A percentile compares a stretch with the other conserved stretches of the same genome.
Conservation (phyloP, 768 basidiomycete genomes). For the Kwoniella heveanensis region DNA sequence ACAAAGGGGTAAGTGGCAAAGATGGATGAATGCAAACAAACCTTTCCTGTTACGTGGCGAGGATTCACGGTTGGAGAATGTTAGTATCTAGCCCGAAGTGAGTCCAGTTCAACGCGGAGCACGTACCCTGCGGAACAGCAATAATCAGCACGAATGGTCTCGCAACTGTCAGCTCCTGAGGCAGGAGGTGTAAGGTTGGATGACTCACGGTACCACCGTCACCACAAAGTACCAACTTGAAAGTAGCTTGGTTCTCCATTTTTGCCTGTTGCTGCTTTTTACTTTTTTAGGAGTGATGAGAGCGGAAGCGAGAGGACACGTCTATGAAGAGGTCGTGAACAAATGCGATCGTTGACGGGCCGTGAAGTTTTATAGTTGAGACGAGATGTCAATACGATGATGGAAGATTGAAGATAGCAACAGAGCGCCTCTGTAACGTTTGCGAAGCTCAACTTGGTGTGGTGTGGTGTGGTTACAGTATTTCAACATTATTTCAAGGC, state of each 20-base stretch:
- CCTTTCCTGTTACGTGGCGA: conserved; percentile 18
- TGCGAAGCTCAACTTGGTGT: background rate
- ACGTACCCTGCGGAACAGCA: conserved; percentile 10
- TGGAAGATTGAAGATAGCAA: background rate
- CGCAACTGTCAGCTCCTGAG: too few species aligned
- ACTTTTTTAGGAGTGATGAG: background rate
- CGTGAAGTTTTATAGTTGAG: background rate
- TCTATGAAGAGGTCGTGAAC: background rate
- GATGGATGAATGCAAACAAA: conserved; percentile 3
- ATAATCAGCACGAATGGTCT: too few species aligned
- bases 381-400: background rate
- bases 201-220: conserved; percentile 50
- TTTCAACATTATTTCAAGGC: too few species aligned
- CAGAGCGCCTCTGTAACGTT: background rate
- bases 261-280: conserved; percentile 11
- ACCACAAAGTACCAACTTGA: conserved; percentile 98
- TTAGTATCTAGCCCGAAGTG: background rate
- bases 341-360: background rate
- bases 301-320: background rate
- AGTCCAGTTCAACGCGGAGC: background rate
- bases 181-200: background rate
- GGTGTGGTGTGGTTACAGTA: too few species aligned
- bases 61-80: background rate
- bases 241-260: conserved; percentile 69
- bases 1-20: conserved; percentile 17